Base-by-base conservation (phyloP, 179 eudicot genomes). In the Gypsophila paniculata region DNA sequence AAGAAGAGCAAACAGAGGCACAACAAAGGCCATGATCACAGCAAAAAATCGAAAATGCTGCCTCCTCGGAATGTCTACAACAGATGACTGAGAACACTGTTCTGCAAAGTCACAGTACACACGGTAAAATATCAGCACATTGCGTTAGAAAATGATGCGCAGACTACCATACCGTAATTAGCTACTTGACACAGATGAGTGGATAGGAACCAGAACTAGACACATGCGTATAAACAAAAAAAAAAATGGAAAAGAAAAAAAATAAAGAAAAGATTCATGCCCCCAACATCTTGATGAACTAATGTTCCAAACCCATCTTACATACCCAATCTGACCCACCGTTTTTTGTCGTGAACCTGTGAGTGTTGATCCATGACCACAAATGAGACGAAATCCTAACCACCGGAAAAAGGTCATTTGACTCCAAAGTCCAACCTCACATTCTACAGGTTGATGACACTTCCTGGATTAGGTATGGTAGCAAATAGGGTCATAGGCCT, bases 1-100 rank as follows among this genome's bases (percentile, higher is more conserved):
- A 65, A 78, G 82, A 61, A 79, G 62, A 21, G 89, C 22, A 67
- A 77, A 76, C 26, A 89, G 42, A 13, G 89, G 73, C 83, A 82
- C 73, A 75, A 86, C 83, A 80, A 85, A 81, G 77, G 90, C 73
- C 88, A 94, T 61, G 59, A 90, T 70, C 79, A 78, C 55, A 59
- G 87, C 85, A 72, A 82, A 61, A 46, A 82, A 15, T 29, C 79
- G 82, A 57, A 75, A 82, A 38, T 39, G 75, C 18, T 79, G 72
- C 68, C 84, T 84, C 77, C 76, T 76, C 22, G 80, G 74, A 52
- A 78, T 73, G 57, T 75, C 81, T 68, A 53, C 77, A 74, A 78
- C 64, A 70, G 72, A 70, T 65, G 73, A 79, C 73, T 66, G 67
- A 72, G 80, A 74, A 60, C 62, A 34, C 54, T 70, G 61, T 65